phyloP scores from a whole-genome alignment of 2,329 filamentous ascomycete genomes.

The Aureobasidium subglaciale region DNA sequence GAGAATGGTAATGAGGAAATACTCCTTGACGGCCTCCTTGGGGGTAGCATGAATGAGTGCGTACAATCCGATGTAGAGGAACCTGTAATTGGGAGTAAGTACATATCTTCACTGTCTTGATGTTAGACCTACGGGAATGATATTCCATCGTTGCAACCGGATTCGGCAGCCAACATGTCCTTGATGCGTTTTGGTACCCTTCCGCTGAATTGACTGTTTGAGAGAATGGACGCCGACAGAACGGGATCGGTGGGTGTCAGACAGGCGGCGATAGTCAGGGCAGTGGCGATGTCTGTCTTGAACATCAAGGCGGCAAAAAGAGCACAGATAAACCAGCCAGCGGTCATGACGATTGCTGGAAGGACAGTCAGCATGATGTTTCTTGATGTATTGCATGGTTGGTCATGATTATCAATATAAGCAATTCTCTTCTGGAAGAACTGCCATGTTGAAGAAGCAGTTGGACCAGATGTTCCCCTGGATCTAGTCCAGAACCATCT shows the following conservation, averaged over 20 bases:
- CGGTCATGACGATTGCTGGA: conserved; percentile 44
- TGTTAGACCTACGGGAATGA: conserved; percentile 37
- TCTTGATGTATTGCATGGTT: neutral
- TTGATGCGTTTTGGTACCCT: conserved; percentile 46
- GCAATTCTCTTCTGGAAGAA: too few species aligned
- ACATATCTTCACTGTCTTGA: neutral
- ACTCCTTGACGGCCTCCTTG: conserved; percentile 41
- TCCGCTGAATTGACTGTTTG: conserved; percentile 46
- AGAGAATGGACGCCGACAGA: conserved; percentile 47
- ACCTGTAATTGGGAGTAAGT: conserved; percentile 22
- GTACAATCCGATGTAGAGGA: conserved; percentile 47
- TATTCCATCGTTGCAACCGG: conserved; percentile 50
- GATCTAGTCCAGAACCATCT: too few species aligned
- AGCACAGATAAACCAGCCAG: conserved; percentile 43
- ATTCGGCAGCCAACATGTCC: conserved; percentile 47
- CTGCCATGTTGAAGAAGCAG: too few species aligned
- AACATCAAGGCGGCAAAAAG: conserved; percentile 43
- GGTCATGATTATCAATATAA: too few species aligned
- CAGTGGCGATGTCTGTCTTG: conserved; percentile 37
- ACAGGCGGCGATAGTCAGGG: conserved; percentile 47
- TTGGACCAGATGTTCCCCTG: too few species aligned
- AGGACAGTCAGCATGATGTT: neutral
- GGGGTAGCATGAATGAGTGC: conserved; percentile 34
- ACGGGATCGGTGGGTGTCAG: conserved; percentile 53
- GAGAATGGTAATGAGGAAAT: conserved; percentile 47